Conservation (phyloP, 805 yeast genomes). For the Limtongia smithiae region DNA sequence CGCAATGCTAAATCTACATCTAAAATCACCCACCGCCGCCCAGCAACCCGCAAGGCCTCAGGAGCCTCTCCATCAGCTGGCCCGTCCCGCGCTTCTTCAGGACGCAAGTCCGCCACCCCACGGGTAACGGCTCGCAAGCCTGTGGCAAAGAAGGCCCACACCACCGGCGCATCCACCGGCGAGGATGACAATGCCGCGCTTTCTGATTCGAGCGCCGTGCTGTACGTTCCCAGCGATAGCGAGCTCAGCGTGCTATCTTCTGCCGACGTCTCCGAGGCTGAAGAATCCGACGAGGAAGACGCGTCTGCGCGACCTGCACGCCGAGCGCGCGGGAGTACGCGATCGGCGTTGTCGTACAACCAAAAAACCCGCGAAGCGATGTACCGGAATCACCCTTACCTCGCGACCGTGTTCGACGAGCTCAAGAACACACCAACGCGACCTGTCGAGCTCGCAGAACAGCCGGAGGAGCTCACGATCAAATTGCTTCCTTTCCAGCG, state of each 20-base stretch:
- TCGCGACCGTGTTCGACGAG: conserved; percentile 66
- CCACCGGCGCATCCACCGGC: too few species aligned
- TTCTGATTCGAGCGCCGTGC: too few species aligned
- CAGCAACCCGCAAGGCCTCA: not conserved
- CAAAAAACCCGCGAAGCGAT: conserved; percentile 42
- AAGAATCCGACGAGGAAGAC: conserved; percentile 6
- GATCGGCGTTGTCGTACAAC: conserved; percentile 13
- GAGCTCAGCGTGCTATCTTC: not conserved
- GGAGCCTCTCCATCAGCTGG: not conserved
- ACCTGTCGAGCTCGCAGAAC: conserved; percentile 47
- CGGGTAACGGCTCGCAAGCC: too few species aligned
- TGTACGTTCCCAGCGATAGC: too few species aligned
- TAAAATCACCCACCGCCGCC: not conserved
- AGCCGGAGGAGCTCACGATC: conserved; percentile 75
- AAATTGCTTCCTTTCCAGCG: conserved; percentile 81
- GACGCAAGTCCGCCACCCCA: too few species aligned
- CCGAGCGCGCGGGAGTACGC: not conserved
- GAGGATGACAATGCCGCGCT: too few species aligned
- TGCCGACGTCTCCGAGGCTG: conserved; percentile 4
- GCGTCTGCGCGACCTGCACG: too few species aligned
- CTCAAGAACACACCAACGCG: conserved; percentile 52
- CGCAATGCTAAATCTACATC: not conserved
- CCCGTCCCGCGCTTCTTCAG: not conserved
- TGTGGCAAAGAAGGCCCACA: too few species aligned
- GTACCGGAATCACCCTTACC: conserved; percentile 73